A percentile compares a stretch with the other conserved stretches of the same genome.
These are phyloP conservation scores for Parietaria judaica DNA, from an alignment of 306 rosid species.

Conservation along the genomic window DNA sequence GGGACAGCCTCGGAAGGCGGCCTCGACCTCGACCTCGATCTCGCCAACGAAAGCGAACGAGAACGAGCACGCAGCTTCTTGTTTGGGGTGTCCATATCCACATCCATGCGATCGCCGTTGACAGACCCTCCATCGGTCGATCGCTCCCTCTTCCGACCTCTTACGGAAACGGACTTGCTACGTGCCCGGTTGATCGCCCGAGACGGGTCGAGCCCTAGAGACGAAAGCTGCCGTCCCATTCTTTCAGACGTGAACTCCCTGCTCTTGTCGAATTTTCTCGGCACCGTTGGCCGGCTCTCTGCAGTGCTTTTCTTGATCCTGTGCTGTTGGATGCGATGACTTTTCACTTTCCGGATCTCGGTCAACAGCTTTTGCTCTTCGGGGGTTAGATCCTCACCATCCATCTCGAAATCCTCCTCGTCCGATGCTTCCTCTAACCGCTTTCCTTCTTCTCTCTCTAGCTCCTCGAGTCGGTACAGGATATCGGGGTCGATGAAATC, in stretches of 20 bases:
- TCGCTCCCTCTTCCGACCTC: conserved; percentile 72
- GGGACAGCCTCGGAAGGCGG: conserved; percentile 62
- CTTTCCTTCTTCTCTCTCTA: conserved; percentile 71
- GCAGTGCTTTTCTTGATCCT: conserved; percentile 86
- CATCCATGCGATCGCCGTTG: conserved; percentile 36
- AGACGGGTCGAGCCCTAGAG: conserved; percentile 63
- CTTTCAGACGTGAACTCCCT: conserved; percentile 47
- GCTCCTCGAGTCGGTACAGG: conserved; percentile 63
- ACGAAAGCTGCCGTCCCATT: conserved; percentile 81
- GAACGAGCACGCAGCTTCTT: conserved; percentile 57
- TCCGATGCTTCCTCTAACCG: conserved; percentile 32
- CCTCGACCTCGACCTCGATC: conserved; percentile 52
- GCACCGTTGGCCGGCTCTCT: conserved; percentile 70
- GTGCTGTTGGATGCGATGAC: conserved; percentile 57
- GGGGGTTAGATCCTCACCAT: conserved; percentile 50
- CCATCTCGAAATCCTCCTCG: conserved; percentile 60
- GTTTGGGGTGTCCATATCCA: conserved; percentile 57
- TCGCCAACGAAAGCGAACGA: conserved; percentile 28
- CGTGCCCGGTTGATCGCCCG: conserved; percentile 60
- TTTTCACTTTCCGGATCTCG: conserved; percentile 63
- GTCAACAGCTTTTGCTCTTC: conserved; percentile 60
- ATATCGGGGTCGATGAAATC: conserved; percentile 82
- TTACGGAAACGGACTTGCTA: conserved; percentile 42
- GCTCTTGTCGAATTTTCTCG: conserved; percentile 72
- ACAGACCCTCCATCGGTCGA: conserved; percentile 30